Evolutionary conservation across 441 rosid species (phyloP), one percentile per base, ranked within the genome.

Genomic region (Mallotus repandus): DNA sequence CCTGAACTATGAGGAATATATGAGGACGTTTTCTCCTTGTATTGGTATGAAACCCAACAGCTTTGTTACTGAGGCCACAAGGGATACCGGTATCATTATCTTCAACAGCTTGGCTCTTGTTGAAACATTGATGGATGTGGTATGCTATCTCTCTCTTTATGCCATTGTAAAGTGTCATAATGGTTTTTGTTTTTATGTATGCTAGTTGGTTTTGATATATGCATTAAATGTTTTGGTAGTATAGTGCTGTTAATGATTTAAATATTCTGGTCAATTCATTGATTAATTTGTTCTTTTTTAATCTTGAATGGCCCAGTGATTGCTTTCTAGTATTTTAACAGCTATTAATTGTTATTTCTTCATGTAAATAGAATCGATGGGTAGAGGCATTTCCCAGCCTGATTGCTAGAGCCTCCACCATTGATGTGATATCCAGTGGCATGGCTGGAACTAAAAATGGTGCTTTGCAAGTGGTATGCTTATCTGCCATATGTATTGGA

Each of bases 71-170:
- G 96, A 94, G 83, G 91, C 97, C 56, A 84, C 97, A 16, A 86
- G 89, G 78, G 96, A 87, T 69, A 67, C 85, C 35, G 92, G 91
- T 9, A 73, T 86, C n/a, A 88, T 89, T 57, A 85, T 89, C 68
- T 83, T 87, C 81, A 88, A 88, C 83, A 88, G 94, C 82, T 81
- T 81, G 77, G 91, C 94, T 12, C 88, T 91, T 4, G 91, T 91
- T 56, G 97, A 94, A 71, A 87, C 85, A 16, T 78, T 94, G 50
- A 92, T 94, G 97, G 93, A 94, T 76, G 81, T 82, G 86, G 98
- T 94, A 77, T 71, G 86, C 76, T 71, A 52, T 60, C 3, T 21
- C 53, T 21, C 21, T 21, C 19, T 38, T 56, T 16, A 21, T 56
- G 56, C 57, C 10, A 15, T 29, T 68, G 38, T 64, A 15, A 54